Evolutionary conservation across 768 basidiomycete genomes (phyloP).

Genomic region (Suillus ampliporus): DNA sequence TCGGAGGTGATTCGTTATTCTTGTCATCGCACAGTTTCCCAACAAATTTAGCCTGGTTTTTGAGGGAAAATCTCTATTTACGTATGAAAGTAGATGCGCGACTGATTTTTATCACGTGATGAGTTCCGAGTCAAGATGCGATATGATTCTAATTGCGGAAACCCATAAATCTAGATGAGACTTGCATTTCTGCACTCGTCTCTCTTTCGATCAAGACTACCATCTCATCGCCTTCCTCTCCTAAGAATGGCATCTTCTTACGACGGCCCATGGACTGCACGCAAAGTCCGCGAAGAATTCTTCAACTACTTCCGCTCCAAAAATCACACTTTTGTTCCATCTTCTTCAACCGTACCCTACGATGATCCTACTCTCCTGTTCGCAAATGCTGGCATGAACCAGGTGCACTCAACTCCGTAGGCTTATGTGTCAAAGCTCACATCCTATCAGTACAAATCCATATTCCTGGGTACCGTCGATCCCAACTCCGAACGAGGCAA

Average conservation of each 20-base stretch:
- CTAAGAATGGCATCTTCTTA: constrained; percentile 37
- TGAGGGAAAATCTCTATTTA: neutral
- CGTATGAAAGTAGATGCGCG: neutral
- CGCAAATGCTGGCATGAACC: constrained; percentile 98
- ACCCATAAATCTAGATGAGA: constrained; percentile 14
- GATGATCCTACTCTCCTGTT: constrained; percentile 98
- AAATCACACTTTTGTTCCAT: constrained; percentile 88
- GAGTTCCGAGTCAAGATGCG: constrained; percentile 13
- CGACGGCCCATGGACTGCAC: constrained; percentile 73
- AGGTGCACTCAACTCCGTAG: constrained; percentile 50
- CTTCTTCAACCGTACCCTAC: constrained; percentile 92
- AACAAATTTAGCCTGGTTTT: neutral
- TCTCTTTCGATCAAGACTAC: constrained; percentile 23
- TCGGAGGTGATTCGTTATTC: no score
- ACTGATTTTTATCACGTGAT: constrained; percentile 10
- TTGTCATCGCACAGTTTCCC: neutral
- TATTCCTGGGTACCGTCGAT: constrained; percentile 98
- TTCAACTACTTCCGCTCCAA: constrained; percentile 85
- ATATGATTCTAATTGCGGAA: constrained; percentile 14
- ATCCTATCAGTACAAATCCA: constrained; percentile 81
- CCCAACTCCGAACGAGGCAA: constrained; percentile 91
- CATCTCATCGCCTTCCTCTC: constrained; percentile 22
- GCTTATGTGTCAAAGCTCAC: constrained; percentile 9
- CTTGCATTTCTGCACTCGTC: constrained; percentile 14
- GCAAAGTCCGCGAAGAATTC: constrained; percentile 84